phyloP scores from a whole-genome alignment of 2,329 filamentous ascomycete species.

The Epichloe typhina region DNA sequence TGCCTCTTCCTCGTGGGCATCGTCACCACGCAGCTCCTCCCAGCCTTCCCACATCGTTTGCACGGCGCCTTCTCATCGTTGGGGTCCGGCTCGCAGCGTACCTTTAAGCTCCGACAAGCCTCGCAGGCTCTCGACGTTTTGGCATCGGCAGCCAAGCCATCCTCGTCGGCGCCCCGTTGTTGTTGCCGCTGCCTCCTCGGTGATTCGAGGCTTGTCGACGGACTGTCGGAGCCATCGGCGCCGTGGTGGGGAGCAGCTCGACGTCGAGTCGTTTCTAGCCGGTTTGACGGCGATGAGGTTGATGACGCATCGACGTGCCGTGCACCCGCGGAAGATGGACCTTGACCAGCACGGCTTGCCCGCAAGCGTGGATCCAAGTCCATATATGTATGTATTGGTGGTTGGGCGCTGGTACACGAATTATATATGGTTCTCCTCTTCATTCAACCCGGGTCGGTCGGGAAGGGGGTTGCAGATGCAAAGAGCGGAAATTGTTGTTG shows the following conservation, averaged over 20 bases:
- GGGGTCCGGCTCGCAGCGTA: slow-evolving; percentile 70
- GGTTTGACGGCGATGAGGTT: slow-evolving; percentile 9
- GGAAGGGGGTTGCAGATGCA: not conserved
- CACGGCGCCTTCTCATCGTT: slow-evolving; percentile 49
- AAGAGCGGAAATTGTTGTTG: slow-evolving; percentile 16
- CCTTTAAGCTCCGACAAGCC: slow-evolving; percentile 62
- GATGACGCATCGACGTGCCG: slow-evolving; percentile 2
- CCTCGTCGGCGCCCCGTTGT: not conserved
- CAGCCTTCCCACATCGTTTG: slow-evolving; percentile 67
- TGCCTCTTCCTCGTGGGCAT: slow-evolving; percentile 64
- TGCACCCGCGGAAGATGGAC: slow-evolving; percentile 3
- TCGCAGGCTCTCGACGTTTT: slow-evolving; percentile 64
- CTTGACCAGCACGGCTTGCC: slow-evolving; percentile 13
- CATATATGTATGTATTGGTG: slow-evolving; percentile 11
- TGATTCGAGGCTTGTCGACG: slow-evolving; percentile 1
- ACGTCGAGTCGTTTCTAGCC: not conserved
- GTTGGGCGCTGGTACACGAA: not conserved
- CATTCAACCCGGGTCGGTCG: not conserved
- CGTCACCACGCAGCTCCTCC: slow-evolving; percentile 65
- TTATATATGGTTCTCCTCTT: not conserved
- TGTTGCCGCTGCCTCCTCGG: slow-evolving; percentile 5
- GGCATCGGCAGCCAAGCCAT: slow-evolving; percentile 29
- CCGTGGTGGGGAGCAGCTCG: slow-evolving; percentile 7
- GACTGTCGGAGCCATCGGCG: slow-evolving; percentile 9
- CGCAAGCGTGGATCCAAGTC: slow-evolving; percentile 21